Base-by-base conservation (phyloP, 2,329 filamentous ascomycete genomes). In the Chaetomiaceae sp. region DNA sequence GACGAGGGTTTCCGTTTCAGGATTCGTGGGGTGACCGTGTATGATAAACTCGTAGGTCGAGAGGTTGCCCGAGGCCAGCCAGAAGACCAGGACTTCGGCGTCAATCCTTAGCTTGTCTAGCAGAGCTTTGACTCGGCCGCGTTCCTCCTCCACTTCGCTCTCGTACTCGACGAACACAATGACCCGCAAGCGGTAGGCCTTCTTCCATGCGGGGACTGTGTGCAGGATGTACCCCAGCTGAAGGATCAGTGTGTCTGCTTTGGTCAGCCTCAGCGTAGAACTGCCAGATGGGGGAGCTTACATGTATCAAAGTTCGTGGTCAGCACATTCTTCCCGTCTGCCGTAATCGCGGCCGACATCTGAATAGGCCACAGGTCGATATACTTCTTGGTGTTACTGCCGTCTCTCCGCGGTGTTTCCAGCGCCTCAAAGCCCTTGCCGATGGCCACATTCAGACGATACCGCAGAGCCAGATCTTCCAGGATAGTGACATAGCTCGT, bases 241-340 rank as follows among this genome's bases (percentile, higher is more conserved):
- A 3, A 95, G 75, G 55, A 95, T 94, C n/a, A 95, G 75, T 0
- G 89, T 85, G 63, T 85, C 80, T 83, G 45, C 12, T 7, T 22
- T 17, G 34, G 55, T 64, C 54, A 67, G 57, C 31, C 53, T 39
- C 49, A 31, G 17, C 14, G 19, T 4, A 36, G 39, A 19, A 12
- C 22, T 4, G 2, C 4, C 1, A 22, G 4, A 6, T 7, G 33
- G 2, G 25, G 39, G 14, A 11, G 69, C 80, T 70, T 82, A 78
- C 91, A 95, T 0, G 90, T 95, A 67, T 95, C 90, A 67, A 95
- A 95, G 61, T 95, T 95, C 0, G 88, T 94, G 0, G 90, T 95
- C 51, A 92, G 69, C 6, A 94, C 77, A 58, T 78, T 84, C 64
- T 83, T 81, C 1, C 78, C 79, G 59, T 86, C 83, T 1, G 85